Base-by-base conservation (phyloP, 1,284 basidiomycete genomes). In the Thecaphora thlaspeos region DNA sequence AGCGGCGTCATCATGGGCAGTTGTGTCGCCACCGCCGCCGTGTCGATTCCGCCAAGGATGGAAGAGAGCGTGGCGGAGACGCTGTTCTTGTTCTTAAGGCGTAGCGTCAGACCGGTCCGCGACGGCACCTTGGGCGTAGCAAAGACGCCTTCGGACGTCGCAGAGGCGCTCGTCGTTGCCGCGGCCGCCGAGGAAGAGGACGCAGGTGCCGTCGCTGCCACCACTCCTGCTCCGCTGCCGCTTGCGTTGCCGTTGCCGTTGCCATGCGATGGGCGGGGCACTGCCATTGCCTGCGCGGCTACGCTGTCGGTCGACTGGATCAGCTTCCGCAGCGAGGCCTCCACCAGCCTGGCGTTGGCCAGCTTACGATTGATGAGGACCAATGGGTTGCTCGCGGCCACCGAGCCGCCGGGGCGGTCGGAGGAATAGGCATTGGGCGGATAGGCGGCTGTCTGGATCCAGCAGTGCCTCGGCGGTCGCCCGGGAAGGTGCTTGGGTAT, bases 331-430 rank as follows among this genome's bases (percentile, higher is more conserved):
- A 71, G 45, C 34, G 69, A 69, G 1, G 62, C 46, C 28, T 71
- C 69, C 22, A 71, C 69, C n/a, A 71, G 46, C 28, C 69, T 60
- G 2, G 69, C 66, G 34, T 71, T 71, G 10, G 68, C 69, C 37
- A 71, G 44, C 48, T 71, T 71, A 11, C 69, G 51, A 41, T 71
- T 69, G 19, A 71, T 62, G 19, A 69, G 50, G 51, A 64, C 52
- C n/a, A 69, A 40, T 30, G 61, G 61, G 22, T 64, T 47, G 21
- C 41, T 64, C 38, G n/a, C 46, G 47, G 28, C 51, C n/a, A n/a
- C n/a, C 43, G 1, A 57, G 28, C 28, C 32, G 11, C 45, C 51
- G 15, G 55, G 42, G 4, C 49, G 46, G 34, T 17, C 21, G 8
- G 44, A 19, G 2, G 44, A 37, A 19, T 60, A 64, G 1, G 61